Base-by-base conservation (phyloP, 495 filamentous ascomycete species). In the Jackrogersella multiformis region DNA sequence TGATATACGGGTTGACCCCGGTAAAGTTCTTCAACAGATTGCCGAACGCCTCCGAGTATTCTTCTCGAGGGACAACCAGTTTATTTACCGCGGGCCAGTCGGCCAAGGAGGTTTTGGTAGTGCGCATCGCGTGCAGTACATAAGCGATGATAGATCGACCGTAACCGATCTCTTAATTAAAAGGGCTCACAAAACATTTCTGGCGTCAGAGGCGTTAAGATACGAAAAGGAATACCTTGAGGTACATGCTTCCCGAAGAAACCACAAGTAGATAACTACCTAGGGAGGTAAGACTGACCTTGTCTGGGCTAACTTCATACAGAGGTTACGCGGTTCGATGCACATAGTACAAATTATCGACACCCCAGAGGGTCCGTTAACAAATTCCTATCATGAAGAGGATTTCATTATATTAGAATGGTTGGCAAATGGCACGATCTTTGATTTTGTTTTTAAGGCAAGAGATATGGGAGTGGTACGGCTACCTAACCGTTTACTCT, bases 401-500 rank as follows among this genome's bases (percentile, higher is more conserved):
- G 16, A 42, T 5, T 56, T 42, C 32, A 16, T 61, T 18, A 9
- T 45, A 13, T 24, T 62, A 23, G 59, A 62, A 55, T 55, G 39
- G 46, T 0, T 62, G 23, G 26, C 48, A 3, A 46, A 55, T 28
- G 59, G 59, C 12, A 46, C 36, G 0, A 0, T 62, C 5, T 12
- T 10, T 5, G 28, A 54, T 12, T 62, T 62, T 10, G 13, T 62
- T 9, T 2, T 2, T 7, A 46, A 16, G 1, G 39, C 49, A 34
- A 21, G 15, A 9, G 0, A 8, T 8, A 0, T 12, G 0, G 30
- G 26, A 35, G 10, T 35, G 3, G 24, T 4, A 0, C 26, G 35
- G 0, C 18, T 62, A 38, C 49, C 59, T 21, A 62, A 62, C 20
- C 59, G 59, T 35, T 16, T 62, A 20, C 59, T 62, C n/a, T 62